Conservation (phyloP, 1,284 basidiomycete genomes). For the Nidula niveotomentosa region DNA sequence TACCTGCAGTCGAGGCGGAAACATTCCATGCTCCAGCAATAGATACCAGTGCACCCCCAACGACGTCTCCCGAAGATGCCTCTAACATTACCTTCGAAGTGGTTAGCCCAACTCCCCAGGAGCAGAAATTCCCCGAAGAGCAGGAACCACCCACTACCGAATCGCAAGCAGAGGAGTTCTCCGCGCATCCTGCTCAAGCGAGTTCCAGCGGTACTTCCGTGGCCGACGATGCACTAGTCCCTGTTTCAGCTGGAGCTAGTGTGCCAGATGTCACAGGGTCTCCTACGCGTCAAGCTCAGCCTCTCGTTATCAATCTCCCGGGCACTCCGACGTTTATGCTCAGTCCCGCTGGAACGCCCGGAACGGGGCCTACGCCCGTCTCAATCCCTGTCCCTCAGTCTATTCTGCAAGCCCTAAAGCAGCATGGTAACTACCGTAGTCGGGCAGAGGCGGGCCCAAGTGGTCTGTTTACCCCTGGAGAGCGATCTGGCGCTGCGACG, state of each 20-base stretch:
- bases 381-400: conserved; percentile 6
- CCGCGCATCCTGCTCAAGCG: too few species aligned
- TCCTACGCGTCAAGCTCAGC: conserved; percentile 8
- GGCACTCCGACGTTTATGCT: conserved; percentile 10
- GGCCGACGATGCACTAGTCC: conserved; percentile 28
- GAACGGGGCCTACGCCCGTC: conserved; percentile 7
- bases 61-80: too few species aligned
- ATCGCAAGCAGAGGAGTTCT: too few species aligned
- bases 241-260: conserved; percentile 38
- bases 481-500: conserved; percentile 2
- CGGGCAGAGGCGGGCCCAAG: not conserved
- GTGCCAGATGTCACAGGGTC: conserved; percentile 37
- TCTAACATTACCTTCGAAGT: not conserved
- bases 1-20: not conserved
- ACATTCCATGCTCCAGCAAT: too few species aligned
- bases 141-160: too few species aligned
- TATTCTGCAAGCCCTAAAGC: conserved; percentile 8
- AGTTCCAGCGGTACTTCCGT: not conserved
- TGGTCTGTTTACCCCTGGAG: conserved; percentile 19
- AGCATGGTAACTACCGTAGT: not conserved
- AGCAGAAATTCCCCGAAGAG: not conserved
- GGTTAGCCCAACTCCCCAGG: not conserved
- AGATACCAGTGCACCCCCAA: too few species aligned
- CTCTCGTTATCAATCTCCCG: conserved; percentile 9
- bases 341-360: conserved; percentile 9